phyloP scores from a whole-genome alignment of 2,329 filamentous ascomycete genomes.

The Apiospora marii region DNA sequence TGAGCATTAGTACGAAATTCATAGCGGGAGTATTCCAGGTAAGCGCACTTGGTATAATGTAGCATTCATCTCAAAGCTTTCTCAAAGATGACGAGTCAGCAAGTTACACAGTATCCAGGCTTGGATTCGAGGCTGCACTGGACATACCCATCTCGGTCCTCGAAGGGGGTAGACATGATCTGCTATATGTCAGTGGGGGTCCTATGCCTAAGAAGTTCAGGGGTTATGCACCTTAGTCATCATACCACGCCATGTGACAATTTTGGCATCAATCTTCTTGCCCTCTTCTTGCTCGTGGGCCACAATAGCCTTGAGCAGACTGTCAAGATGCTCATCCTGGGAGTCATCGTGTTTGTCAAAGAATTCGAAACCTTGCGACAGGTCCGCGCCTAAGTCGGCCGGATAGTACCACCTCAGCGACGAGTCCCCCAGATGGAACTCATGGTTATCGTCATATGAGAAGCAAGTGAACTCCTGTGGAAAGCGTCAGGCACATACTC shows the following conservation, averaged over 20 bases:
- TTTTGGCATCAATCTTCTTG: slow-evolving; percentile 74
- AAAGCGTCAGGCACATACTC: slow-evolving; percentile 4
- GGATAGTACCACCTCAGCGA: slow-evolving; percentile 91
- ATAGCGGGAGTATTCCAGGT: slow-evolving; percentile 3
- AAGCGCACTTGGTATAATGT: slow-evolving; percentile 81
- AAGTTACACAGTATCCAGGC: neutral
- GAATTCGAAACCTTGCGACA: slow-evolving; percentile 81
- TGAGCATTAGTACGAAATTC: slow-evolving; percentile 32
- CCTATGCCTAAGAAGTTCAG: neutral
- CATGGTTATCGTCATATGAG: slow-evolving; percentile 87
- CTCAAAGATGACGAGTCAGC: slow-evolving; percentile 31
- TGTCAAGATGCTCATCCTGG: slow-evolving; percentile 86
- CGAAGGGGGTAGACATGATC: slow-evolving; percentile 88
- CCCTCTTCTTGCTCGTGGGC: slow-evolving; percentile 74
- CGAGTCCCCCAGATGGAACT: slow-evolving; percentile 77
- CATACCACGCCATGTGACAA: slow-evolving; percentile 97
- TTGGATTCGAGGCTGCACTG: neutral
- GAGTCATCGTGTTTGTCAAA: slow-evolving; percentile 86
- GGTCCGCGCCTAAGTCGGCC: slow-evolving; percentile 72
- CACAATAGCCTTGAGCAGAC: slow-evolving; percentile 78
- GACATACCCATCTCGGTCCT: slow-evolving; percentile 77
- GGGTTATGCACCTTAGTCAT: slow-evolving; percentile 82
- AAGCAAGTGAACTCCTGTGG: slow-evolving; percentile 87
- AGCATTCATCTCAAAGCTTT: slow-evolving; percentile 94
- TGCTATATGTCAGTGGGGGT: slow-evolving; percentile 46